phyloP scores from a whole-genome alignment of 1,284 basidiomycete species.

The Ceratobasidium sp. region DNA sequence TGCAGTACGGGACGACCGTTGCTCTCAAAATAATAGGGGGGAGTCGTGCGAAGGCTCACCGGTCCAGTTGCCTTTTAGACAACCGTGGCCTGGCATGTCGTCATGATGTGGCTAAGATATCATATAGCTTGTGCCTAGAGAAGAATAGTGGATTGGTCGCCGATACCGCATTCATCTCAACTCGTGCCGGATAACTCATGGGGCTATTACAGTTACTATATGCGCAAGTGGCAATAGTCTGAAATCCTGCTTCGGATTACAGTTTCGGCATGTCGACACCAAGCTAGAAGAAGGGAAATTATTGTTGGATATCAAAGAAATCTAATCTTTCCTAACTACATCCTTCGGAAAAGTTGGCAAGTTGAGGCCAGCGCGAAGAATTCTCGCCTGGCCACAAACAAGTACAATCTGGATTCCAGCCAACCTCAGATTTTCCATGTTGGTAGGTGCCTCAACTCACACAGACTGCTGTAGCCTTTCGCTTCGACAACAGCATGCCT shows the following conservation, averaged over 20 bases:
- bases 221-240: neutral
- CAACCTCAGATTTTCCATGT: neutral
- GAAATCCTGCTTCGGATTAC: neutral
- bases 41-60: neutral
- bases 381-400: neutral
- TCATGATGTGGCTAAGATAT: neutral
- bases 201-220: neutral
- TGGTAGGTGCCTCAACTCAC: too few species aligned
- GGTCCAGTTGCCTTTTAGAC: neutral
- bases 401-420: neutral
- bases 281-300: neutral
- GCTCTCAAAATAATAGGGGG: neutral
- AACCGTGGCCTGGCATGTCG: neutral
- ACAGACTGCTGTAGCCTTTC: too few species aligned
- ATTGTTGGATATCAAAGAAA: neutral
- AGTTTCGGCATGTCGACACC: neutral
- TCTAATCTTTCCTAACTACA: neutral
- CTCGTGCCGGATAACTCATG: neutral
- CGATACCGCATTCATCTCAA: slow-evolving; percentile 3
- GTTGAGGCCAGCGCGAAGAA: too few species aligned
- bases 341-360: neutral
- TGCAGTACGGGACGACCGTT: too few species aligned
- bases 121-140: neutral
- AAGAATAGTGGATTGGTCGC: neutral
- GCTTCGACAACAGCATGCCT: too few species aligned